phyloP scores from a whole-genome alignment of 805 yeast species.

The Metahyphopichia silvanorum region DNA sequence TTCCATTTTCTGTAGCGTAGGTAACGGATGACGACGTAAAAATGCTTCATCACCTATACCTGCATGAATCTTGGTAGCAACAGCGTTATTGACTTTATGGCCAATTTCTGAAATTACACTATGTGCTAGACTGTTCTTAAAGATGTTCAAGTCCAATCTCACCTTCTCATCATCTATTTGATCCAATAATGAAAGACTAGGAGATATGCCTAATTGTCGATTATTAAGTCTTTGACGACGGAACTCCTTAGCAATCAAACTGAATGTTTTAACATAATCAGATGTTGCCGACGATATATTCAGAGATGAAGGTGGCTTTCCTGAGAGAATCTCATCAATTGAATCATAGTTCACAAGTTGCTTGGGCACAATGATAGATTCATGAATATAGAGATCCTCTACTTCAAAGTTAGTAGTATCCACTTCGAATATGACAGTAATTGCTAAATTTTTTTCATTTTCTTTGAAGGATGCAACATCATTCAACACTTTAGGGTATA shows the following conservation, averaged over 20 bases:
- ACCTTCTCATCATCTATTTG: slow-evolving; percentile 85
- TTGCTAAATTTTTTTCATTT: slow-evolving; percentile 57
- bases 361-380: slow-evolving; percentile 64
- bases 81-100: slow-evolving; percentile 76
- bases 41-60: slow-evolving; percentile 77
- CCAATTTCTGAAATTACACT: slow-evolving; percentile 70
- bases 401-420: slow-evolving; percentile 71
- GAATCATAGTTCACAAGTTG: slow-evolving; percentile 51
- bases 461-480: slow-evolving; percentile 59
- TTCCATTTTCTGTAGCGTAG: slow-evolving; percentile 77
- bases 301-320: slow-evolving; percentile 13
- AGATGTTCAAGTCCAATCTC: slow-evolving; percentile 67
- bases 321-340: slow-evolving; percentile 49
- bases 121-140: slow-evolving; percentile 55
- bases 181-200: slow-evolving; percentile 64
- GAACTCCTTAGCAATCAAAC: slow-evolving; percentile 64
- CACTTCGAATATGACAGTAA: slow-evolving; percentile 78
- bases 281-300: slow-evolving; percentile 52
- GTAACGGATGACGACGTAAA: slow-evolving; percentile 83
- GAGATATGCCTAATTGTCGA: slow-evolving; percentile 42
- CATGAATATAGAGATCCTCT: slow-evolving; percentile 74
- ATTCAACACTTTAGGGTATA: slow-evolving; percentile 66
- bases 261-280: slow-evolving; percentile 61
- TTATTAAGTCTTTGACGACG: slow-evolving; percentile 64
- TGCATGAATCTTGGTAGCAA: slow-evolving; percentile 77